Evolutionary conservation across 2,329 filamentous ascomycete genomes (phyloP).

Genomic region (Scopulariopsis brevicaulis): DNA sequence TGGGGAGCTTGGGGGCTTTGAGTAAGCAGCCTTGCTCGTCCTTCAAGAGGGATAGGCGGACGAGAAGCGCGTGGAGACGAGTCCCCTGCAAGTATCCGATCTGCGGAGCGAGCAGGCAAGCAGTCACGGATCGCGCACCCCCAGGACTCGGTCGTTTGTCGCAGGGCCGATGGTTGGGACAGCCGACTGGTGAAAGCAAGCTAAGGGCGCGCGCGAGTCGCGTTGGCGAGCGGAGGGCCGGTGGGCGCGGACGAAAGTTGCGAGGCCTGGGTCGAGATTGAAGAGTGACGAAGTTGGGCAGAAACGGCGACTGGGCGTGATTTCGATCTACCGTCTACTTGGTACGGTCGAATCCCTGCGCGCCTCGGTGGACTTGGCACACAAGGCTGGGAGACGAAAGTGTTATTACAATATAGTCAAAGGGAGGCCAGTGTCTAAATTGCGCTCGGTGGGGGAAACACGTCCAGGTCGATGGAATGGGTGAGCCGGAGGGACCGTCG

Average conservation of each 20-base stretch:
- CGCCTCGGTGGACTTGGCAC: not conserved
- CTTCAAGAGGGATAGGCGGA: not conserved
- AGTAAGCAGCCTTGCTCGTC: not conserved
- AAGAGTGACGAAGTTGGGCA: not conserved
- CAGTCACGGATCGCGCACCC: not conserved
- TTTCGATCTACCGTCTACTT: not conserved
- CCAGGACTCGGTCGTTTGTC: too few species aligned
- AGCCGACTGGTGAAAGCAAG: too few species aligned
- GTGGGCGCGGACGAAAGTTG: not conserved
- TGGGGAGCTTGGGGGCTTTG: not conserved
- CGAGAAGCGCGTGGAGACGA: not conserved
- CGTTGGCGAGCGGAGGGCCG: not conserved
- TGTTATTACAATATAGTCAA: not conserved
- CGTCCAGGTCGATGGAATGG: not conserved
- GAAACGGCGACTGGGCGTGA: not conserved
- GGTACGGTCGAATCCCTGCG: not conserved
- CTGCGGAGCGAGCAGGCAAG: not conserved
- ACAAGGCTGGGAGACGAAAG: not conserved
- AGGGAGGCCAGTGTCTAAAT: not conserved
- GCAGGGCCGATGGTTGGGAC: too few species aligned
- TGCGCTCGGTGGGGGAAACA: not conserved
- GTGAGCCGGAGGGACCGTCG: not conserved
- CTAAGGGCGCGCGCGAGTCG: not conserved
- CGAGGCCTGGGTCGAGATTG: not conserved
- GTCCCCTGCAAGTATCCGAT: not conserved